Evolutionary conservation across 2,329 filamentous ascomycete species (phyloP), one percentile per base, ranked within the genome.

Genomic region (Sarocladiaceae sp.): DNA sequence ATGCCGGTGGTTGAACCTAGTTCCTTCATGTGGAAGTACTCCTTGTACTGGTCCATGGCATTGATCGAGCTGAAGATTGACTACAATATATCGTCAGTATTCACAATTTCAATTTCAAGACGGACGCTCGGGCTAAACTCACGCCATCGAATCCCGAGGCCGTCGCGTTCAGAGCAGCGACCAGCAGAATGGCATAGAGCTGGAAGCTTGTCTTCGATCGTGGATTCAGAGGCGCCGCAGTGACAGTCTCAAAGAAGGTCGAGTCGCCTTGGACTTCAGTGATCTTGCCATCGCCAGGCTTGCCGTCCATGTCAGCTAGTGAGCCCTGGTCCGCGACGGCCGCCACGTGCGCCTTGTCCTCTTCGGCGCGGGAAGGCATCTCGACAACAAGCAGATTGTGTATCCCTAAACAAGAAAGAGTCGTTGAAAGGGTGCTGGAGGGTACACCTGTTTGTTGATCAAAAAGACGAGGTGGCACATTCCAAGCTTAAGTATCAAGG

Each of bases 121-220:
- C 31, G 6, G 20, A 5, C 29, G 19, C n/a, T 21, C 4, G 19
- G n/a, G 31, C 9, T 39, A 15, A n/a, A 54, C 57, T 42, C 47
- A 61, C 58, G 11, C 62, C 62, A 50, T 65, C 63, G 45, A 64
- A 65, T 15, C 63, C 63, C 32, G 62, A 64, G 23, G 62, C 59
- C 11, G 61, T 64, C 15, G 61, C 59, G 44, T 65, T 65, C 47
- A 65, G 52, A 2, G 60, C 62, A 1, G 61, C 61, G 18, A 66
- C 54, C 21, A 64, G 52, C 34, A 64, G 57, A 46, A 65, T 61
- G 20, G 52, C 48, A 45, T 65, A 65, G 26, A 66, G 53, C 51
- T 65, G 57, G 18, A 65, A 39, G 45, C 60, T 64, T 12, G 60
- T 59, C 48, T 46, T 56, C 32, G 61, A 62, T 55, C 56, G 61